Evolutionary conservation across 1,284 basidiomycete species (phyloP).

Genomic region (Sanguinoderma infundibulare): DNA sequence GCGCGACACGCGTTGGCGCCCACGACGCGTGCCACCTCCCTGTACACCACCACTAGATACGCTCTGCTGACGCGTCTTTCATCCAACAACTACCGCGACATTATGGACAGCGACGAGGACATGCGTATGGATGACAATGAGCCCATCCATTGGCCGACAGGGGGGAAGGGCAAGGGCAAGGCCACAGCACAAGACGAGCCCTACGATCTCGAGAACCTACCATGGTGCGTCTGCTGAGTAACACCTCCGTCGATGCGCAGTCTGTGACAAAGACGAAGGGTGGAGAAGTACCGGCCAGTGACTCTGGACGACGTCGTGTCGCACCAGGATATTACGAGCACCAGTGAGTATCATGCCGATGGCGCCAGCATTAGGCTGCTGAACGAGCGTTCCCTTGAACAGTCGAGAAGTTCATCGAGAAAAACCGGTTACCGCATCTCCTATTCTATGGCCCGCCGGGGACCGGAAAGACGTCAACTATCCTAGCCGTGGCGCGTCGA

Average conservation of each 20-base stretch:
- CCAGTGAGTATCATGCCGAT: constrained; percentile 62
- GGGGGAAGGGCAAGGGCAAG: constrained; percentile 58
- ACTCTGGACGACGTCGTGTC: constrained; percentile 92
- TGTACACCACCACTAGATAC: background rate
- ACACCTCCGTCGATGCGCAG: background rate
- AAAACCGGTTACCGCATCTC: constrained; percentile 92
- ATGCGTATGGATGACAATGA: constrained; percentile 56
- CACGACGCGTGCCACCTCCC: constrained; percentile 21
- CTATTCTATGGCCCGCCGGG: constrained; percentile 98
- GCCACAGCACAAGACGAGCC: constrained; percentile 46
- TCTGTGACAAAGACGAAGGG: constrained; percentile 56
- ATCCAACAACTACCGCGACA: background rate
- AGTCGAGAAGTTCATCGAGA: constrained; percentile 98
- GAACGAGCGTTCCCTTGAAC: background rate
- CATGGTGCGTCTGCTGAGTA: constrained; percentile 57
- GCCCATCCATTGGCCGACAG: constrained; percentile 34
- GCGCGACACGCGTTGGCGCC: constrained; percentile 20
- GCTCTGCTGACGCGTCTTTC: background rate
- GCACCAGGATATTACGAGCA: constrained; percentile 91
- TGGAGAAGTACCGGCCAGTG: constrained; percentile 93
- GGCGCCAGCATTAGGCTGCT: background rate
- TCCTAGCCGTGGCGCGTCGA: constrained; percentile 93
- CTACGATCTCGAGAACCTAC: constrained; percentile 65
- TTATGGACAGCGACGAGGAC: constrained; percentile 65
- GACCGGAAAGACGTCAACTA: constrained; percentile 97